Percentiles rank a stretch among this genome's conserved stretches.
These are phyloP conservation scores for Phanerochaete carnosa DNA, from an alignment of 768 basidiomycete genomes.

Conservation along the genomic window DNA sequence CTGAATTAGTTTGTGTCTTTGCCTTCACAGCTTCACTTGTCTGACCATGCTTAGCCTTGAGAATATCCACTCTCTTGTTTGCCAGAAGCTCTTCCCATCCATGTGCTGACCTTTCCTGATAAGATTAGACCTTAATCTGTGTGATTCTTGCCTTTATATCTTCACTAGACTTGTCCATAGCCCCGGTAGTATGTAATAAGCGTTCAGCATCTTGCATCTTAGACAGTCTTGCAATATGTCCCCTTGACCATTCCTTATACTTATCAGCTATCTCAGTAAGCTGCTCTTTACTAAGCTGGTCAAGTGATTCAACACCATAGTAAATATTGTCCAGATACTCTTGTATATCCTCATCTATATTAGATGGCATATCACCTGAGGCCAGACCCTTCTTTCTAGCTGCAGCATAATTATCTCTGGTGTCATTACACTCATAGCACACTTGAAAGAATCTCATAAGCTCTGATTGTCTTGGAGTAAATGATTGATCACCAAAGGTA, in stretches of 20 bases:
- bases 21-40: background rate
- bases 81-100: background rate
- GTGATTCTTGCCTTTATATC: no score
- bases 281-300: background rate
- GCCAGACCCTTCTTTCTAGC: background rate
- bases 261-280: background rate
- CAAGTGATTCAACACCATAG: background rate
- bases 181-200: background rate
- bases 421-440: slow-evolving; percentile 34
- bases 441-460: slow-evolving; percentile 24
- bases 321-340: background rate
- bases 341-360: background rate
- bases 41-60: background rate
- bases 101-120: background rate
- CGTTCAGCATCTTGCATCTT: background rate
- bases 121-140: background rate
- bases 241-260: background rate
- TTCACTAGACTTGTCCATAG: background rate
- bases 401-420: slow-evolving; percentile 29
- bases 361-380: background rate
- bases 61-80: background rate
- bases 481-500: background rate
- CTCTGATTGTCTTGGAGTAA: slow-evolving; percentile 16
- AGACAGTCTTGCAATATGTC: background rate
- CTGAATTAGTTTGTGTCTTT: no score